These are phyloP conservation scores for Fragaria nilgerrensis DNA, from an alignment of 306 rosid species.

Conservation along the genomic window DNA sequence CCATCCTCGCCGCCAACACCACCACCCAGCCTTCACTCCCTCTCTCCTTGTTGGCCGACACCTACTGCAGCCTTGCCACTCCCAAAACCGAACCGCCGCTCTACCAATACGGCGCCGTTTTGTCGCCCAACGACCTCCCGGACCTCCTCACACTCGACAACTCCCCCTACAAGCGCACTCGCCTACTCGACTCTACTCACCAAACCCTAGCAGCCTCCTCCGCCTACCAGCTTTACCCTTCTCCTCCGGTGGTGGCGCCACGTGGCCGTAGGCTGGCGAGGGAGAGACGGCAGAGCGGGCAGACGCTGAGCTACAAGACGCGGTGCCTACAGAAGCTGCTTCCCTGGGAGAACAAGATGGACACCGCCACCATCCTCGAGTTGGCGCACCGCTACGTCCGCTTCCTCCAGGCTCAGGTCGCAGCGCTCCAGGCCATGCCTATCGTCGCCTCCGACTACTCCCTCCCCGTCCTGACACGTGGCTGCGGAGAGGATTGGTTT, in stretches of 20 bases:
- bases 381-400: slow-evolving; percentile 65
- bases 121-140: slow-evolving; percentile 27
- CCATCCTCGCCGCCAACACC: slow-evolving; percentile 29
- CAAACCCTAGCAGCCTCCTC: not conserved
- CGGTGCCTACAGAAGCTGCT: slow-evolving; percentile 74
- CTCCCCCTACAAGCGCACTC: slow-evolving; percentile 32
- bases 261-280: slow-evolving; percentile 42
- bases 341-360: slow-evolving; percentile 92
- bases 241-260: not conserved
- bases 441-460: not conserved
- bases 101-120: not conserved
- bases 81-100: not conserved
- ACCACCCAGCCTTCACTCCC: not conserved
- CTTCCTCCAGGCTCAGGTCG: slow-evolving; percentile 68
- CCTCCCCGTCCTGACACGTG: too few species aligned
- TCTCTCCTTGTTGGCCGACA: not conserved
- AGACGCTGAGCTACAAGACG: slow-evolving; percentile 63
- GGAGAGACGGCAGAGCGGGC: slow-evolving; percentile 47
- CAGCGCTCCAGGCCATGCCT: slow-evolving; percentile 67
- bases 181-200: slow-evolving; percentile 1
- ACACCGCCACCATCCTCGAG: slow-evolving; percentile 61
- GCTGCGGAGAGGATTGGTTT: not conserved
- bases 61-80: not conserved
- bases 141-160: slow-evolving; percentile 41
- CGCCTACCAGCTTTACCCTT: not conserved